These are phyloP conservation scores for Kingdonia uniflora DNA, from an alignment of 164 flowering plant species.

Conservation along the genomic window DNA sequence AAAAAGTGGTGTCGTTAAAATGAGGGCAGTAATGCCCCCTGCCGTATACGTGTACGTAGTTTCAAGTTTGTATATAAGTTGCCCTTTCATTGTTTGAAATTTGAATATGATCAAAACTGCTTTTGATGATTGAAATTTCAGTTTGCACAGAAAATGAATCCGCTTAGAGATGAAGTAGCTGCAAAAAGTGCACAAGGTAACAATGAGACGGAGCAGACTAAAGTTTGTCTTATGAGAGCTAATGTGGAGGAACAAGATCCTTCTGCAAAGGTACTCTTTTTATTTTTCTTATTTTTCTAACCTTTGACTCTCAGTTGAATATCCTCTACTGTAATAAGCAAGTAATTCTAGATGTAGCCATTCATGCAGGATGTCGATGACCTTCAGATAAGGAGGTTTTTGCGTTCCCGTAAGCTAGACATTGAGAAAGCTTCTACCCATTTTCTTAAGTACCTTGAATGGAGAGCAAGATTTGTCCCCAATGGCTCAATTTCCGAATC, in stretches of 20 bases:
- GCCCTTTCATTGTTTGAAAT: too few relatives aligned
- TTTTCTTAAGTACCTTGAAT: conserved; percentile 53
- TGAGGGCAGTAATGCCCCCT: too few relatives aligned
- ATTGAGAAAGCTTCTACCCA: conserved; percentile 51
- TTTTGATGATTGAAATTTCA: too few relatives aligned
- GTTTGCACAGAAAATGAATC: too few relatives aligned
- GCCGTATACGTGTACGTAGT: too few relatives aligned
- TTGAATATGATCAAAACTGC: too few relatives aligned
- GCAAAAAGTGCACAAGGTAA: not conserved
- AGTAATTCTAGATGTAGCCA: too few relatives aligned
- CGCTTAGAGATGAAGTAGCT: not conserved
- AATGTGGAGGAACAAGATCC: conserved; percentile 6
- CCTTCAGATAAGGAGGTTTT: conserved; percentile 61
- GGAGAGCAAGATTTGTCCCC: conserved; percentile 57
- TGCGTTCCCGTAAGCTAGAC: conserved; percentile 70
- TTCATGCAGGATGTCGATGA: conserved; percentile 57
- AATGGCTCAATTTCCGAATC: conserved; percentile 44
- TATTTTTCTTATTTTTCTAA: too few relatives aligned
- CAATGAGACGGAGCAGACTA: conserved; percentile 4
- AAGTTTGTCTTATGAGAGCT: conserved; percentile 3
- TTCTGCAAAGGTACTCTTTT: conserved; percentile 1
- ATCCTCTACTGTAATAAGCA: too few relatives aligned
- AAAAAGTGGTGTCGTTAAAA: too few relatives aligned
- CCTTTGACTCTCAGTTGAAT: too few relatives aligned
- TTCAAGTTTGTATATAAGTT: too few relatives aligned